Conservation (phyloP, 2,329 filamentous ascomycete genomes). For the Alternaria sp. region DNA sequence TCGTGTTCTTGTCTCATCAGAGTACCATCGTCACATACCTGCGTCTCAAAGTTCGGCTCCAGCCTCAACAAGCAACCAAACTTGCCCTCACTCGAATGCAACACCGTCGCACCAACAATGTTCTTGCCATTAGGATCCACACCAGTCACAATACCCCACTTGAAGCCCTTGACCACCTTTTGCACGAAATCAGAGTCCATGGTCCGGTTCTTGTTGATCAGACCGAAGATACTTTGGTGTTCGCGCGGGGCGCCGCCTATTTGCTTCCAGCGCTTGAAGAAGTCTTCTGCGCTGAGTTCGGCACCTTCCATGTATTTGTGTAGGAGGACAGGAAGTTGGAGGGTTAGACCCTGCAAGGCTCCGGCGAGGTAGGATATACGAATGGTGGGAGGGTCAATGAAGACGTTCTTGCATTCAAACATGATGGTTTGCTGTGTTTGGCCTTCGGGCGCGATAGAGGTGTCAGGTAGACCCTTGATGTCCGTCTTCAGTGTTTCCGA, state of each 20-base stretch:
- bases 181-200: constrained; percentile 75
- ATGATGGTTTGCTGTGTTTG: constrained; percentile 95
- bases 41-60: constrained; percentile 91
- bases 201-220: constrained; percentile 65
- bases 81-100: constrained; percentile 85
- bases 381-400: constrained; percentile 85
- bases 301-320: constrained; percentile 98
- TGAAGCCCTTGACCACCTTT: constrained; percentile 79
- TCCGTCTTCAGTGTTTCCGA: constrained; percentile 79
- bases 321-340: constrained; percentile 85
- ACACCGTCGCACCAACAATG: constrained; percentile 86
- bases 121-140: constrained; percentile 95
- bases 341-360: constrained; percentile 86
- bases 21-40: too few species aligned
- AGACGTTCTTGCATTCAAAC: constrained; percentile 85
- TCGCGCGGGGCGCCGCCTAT: constrained; percentile 89
- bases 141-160: constrained; percentile 82
- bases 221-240: constrained; percentile 82
- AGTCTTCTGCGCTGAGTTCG: constrained; percentile 85
- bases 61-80: constrained; percentile 91
- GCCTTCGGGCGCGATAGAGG: constrained; percentile 72
- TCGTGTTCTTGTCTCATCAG: too few species aligned
- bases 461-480: constrained; percentile 86
- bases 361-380: constrained; percentile 94
- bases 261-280: constrained; percentile 99